These are phyloP conservation scores for Leersia perrieri DNA, from an alignment of 176 grass and related monocot species.

Conservation along the genomic window DNA sequence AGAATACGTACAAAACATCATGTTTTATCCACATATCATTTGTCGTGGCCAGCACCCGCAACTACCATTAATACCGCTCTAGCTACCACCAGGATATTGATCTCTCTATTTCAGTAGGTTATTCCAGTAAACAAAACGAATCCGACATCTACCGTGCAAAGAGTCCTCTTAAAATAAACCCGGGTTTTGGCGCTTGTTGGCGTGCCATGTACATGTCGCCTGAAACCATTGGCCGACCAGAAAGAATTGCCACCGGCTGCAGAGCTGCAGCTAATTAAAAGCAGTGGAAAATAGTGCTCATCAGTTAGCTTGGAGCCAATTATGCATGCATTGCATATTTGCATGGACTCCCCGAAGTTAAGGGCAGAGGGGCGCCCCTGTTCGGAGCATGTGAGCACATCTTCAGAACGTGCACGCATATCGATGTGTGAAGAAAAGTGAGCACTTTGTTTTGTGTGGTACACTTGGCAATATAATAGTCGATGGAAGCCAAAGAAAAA, in stretches of 20 bases:
- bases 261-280: background rate
- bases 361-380: background rate
- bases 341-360: background rate
- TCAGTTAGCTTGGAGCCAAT: background rate
- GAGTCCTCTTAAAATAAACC: background rate
- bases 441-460: background rate
- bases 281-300: background rate
- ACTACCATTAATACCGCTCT: background rate
- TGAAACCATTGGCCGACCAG: conserved; percentile 2
- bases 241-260: background rate
- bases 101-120: background rate
- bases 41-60: background rate
- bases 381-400: conserved; percentile 17
- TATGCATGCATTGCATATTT: background rate
- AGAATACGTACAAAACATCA: background rate
- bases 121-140: background rate
- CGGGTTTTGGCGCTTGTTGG: background rate
- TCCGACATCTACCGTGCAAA: background rate
- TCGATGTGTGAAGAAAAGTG: background rate
- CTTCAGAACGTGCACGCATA: conserved; percentile 26
- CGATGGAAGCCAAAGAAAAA: background rate
- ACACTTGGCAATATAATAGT: background rate
- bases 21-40: background rate
- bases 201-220: background rate
- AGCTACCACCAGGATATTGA: background rate